A percentile compares a stretch with the other conserved stretches of the same genome.
These are phyloP conservation scores for Fusarium scirpi DNA, from an alignment of 2,329 filamentous ascomycete species.

Conservation along the genomic window DNA sequence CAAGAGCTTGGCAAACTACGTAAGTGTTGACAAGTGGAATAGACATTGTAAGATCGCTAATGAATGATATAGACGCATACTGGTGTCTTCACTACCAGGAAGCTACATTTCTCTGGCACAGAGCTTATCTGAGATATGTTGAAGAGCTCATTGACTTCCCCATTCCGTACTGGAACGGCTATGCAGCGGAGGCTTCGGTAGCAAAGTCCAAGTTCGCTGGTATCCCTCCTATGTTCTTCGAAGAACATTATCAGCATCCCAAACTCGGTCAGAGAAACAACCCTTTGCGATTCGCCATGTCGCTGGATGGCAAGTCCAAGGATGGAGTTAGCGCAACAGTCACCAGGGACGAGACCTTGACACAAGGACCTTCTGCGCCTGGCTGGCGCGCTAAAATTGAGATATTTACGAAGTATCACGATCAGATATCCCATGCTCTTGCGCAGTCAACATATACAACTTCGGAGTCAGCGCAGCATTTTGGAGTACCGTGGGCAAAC, in stretches of 20 bases:
- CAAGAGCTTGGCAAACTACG: background rate
- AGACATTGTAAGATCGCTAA: background rate
- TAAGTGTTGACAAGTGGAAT: background rate
- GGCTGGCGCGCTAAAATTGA: background rate
- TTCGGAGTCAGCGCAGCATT: background rate
- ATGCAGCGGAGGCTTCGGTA: background rate
- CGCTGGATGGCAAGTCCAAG: background rate
- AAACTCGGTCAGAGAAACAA: background rate
- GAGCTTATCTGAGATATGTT: background rate
- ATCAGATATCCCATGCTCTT: background rate
- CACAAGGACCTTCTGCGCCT: background rate
- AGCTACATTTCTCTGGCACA: background rate
- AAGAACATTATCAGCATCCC: background rate
- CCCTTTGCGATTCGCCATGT: background rate
- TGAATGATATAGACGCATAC: background rate
- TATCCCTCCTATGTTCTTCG: background rate
- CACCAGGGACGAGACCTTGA: background rate
- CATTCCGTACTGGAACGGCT: slow-evolving; percentile 1
- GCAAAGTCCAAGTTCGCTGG: background rate
- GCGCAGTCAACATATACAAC: background rate
- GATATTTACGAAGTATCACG: background rate
- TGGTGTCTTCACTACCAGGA: slow-evolving; percentile 1
- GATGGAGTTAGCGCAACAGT: background rate
- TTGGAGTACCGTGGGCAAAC: background rate
- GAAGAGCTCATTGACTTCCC: background rate